phyloP scores from a whole-genome alignment of 345 rosid genomes.

The Acer yangbiense region DNA sequence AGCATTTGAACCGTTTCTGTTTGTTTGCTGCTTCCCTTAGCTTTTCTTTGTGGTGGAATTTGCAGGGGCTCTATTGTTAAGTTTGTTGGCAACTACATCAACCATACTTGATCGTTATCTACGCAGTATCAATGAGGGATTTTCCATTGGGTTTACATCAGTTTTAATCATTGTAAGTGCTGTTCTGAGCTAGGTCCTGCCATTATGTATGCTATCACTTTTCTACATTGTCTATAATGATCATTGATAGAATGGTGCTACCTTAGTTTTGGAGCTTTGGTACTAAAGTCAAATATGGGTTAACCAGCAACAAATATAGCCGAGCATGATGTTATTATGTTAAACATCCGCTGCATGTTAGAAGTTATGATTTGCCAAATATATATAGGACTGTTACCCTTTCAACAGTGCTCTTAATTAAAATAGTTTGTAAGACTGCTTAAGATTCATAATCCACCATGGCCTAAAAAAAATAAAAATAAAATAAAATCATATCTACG shows the following conservation, averaged over 20 bases:
- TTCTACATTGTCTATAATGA: background rate
- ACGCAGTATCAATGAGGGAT: slow-evolving; percentile 77
- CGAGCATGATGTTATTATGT: background rate
- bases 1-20: background rate
- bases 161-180: slow-evolving; percentile 79
- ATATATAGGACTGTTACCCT: too few relatives aligned
- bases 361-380: background rate
- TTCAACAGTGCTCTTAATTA: background rate
- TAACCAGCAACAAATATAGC: background rate
- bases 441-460: background rate
- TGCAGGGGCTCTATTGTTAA: slow-evolving; percentile 81
- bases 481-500: background rate
- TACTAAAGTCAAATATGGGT: background rate
- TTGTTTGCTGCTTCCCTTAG: slow-evolving; percentile 2
- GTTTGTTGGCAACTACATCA: slow-evolving; percentile 87
- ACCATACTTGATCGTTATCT: slow-evolving; percentile 79
- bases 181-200: background rate
- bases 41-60: slow-evolving; percentile 5
- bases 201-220: slow-evolving; percentile 2
- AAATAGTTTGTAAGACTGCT: background rate
- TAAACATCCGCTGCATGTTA: background rate
- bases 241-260: background rate
- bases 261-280: background rate
- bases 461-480: background rate
- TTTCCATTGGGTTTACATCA: slow-evolving; percentile 86